Base-by-base conservation (phyloP, 2,329 filamentous ascomycete species). In the Grosmannia penicillata region DNA sequence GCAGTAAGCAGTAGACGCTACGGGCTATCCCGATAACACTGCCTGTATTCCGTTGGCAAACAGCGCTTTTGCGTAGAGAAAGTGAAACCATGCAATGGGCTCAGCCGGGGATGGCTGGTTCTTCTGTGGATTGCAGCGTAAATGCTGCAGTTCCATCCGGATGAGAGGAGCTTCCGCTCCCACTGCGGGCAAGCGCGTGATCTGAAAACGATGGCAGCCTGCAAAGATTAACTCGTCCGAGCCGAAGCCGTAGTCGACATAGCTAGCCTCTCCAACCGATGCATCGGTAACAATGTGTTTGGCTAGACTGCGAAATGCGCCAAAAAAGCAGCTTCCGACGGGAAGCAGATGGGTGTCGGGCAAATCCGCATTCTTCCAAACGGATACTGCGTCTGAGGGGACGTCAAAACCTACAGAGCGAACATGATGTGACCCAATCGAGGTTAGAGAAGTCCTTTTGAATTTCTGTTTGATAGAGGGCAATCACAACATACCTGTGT, bases 131-230 rank as follows among this genome's bases (percentile, higher is more conserved):
- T 38, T 38, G 30, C 37, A 38, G 37, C 37, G 37, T 18, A 38
- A 13, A 33, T 38, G 37, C 29, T 33, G 37, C 24, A 38, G 37
- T 24, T 38, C 37, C 17, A 38, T 33, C 37, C 23, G 37, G 29
- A 38, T 33, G 18, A 33, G 22, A 18, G 37, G 37, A 29, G 26
- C 37, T 23, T 22, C n/a, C 4, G 7, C n/a, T 23, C 28, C 24
- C 23, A 13, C 37, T 8, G 18, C 30, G 14, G 37, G 37, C 37
- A 38, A 18, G 17, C 30, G 37, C n/a, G 29, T 38, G 30, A 38
- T 33, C 37, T 33, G 37, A 22, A 38, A 33, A 15, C 37, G 37
- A 24, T 38, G 37, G 30, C 37, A 38, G 37, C 37, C 37, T n/a
- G 17, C 30, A 28, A 38, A 38, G 13, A 17, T 23, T 13, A 38